A percentile compares a stretch with the other conserved stretches of the same genome.
Evolutionary conservation across 2,329 filamentous ascomycete species (phyloP).

Genomic region (Rugonectria rugulosa): DNA sequence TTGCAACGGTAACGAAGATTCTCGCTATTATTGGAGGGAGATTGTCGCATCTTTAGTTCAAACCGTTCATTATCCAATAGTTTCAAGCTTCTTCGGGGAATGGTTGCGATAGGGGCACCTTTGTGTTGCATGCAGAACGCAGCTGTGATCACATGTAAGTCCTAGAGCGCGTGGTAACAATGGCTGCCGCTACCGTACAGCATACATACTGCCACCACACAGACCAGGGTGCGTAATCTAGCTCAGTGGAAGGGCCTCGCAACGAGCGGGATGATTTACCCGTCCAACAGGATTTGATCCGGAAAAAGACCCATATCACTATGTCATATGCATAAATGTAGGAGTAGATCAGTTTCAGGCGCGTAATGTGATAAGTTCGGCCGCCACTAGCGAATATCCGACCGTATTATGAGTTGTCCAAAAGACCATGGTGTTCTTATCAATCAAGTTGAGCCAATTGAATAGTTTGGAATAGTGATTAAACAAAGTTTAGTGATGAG

Average conservation of each 20-base stretch:
- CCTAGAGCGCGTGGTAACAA: neutral
- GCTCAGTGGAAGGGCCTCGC: neutral
- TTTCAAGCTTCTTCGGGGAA: neutral
- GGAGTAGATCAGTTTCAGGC: no score
- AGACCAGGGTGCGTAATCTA: neutral
- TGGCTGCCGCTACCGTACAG: constrained; percentile 1
- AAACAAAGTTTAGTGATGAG: no score
- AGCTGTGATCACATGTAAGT: neutral
- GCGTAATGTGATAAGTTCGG: no score
- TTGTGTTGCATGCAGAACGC: constrained; percentile 9
- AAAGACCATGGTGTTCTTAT: no score
- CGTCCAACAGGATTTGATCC: neutral
- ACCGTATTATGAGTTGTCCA: no score
- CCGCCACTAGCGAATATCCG: no score
- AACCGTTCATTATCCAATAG: neutral
- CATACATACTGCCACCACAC: neutral
- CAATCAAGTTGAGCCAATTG: no score
- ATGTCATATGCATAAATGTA: no score
- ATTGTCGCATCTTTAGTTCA: constrained; percentile 2
- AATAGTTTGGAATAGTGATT: no score
- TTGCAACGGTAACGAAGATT: neutral
- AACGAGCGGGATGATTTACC: neutral
- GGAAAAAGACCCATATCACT: no score
- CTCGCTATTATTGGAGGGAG: neutral
- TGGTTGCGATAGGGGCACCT: constrained; percentile 6